These are phyloP conservation scores for Phyllosticta citribraziliensis DNA, from an alignment of 2,329 filamentous ascomycete genomes.

Conservation along the genomic window DNA sequence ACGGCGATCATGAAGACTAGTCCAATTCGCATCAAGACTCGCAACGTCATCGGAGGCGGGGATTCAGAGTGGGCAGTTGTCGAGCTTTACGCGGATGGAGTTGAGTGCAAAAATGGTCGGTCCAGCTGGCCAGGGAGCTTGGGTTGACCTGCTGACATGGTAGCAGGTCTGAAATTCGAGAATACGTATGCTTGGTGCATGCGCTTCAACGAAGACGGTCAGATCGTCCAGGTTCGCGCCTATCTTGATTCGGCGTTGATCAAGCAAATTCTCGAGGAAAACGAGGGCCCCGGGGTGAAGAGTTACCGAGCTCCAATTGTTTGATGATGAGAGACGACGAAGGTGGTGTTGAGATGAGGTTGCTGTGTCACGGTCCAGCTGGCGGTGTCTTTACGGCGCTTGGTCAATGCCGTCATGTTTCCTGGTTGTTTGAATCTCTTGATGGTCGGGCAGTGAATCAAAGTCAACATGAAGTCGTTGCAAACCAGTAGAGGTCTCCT, in stretches of 20 bases:
- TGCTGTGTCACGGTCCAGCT: neutral
- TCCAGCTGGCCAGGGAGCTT: neutral
- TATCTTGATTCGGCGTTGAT: conserved; percentile 12
- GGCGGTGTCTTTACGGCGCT: neutral
- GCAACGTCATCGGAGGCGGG: conserved; percentile 1
- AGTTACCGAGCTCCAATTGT: neutral
- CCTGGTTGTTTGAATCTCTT: neutral
- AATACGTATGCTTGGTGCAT: conserved; percentile 12
- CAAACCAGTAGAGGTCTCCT: neutral
- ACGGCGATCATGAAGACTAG: neutral
- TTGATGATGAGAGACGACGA: neutral
- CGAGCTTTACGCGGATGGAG: neutral
- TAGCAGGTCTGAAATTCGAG: conserved; percentile 8
- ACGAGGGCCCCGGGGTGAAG: neutral
- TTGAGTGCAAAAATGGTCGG: neutral
- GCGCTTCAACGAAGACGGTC: conserved; percentile 8
- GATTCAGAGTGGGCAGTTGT: conserved; percentile 1
- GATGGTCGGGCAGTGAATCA: neutral
- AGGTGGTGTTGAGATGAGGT: neutral
- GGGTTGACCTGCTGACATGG: neutral
- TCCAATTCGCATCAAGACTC: conserved; percentile 16
- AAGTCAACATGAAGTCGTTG: neutral
- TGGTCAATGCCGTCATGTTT: neutral
- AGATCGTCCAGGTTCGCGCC: conserved; percentile 7
- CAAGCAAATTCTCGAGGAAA: conserved; percentile 6